Evolutionary conservation across 2,329 filamentous ascomycete genomes (phyloP), one percentile per base, ranked within the genome.

Genomic region (Thielaviopsis euricoi): DNA sequence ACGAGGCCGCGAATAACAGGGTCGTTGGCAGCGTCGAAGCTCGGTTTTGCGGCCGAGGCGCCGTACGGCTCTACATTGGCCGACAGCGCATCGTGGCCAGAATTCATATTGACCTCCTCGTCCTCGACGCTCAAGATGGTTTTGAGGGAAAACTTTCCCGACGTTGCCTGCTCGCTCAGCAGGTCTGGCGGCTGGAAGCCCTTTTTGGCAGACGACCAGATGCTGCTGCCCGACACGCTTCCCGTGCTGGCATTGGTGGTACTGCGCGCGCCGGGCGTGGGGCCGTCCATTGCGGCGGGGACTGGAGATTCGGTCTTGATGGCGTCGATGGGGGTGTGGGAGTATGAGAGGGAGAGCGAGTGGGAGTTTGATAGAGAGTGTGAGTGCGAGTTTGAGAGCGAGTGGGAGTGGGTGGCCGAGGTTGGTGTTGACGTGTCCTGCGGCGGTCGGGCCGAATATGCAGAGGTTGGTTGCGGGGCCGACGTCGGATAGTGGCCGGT

Each of bases 101-200:
- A 29, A 26, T 21, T 51, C 26, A 50, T 40, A 6, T 23, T 25
- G 6, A 53, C 21, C 6, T 55, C 58, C 9, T 56, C 57, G 6
- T 64, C 61, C 6, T 57, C 57, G 1, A 64, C 56, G 23, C 62
- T 67, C 12, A 69, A 61, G 10, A 71, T 66, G 37, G 64, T 67
- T 46, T 67, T 63, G 1, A 71, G 62, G 2, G 67, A 70, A 59
- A 71, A 70, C 15, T 65, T 66, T 0, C 66, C 68, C 6, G 62
- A 63, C 13, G 66, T 67, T 6, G 69, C 69, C 58, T 68, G 66
- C 40, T 64, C 65, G 43, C 67, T 69, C 3, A 71, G 63, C 12
- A 71, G 57, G 1, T 65, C 67, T 6, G 66, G 66, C 17, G 67
- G 68, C 58, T 69, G 68, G 7, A 69, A 61, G 17, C 62, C 63